A percentile compares a stretch with the other conserved stretches of the same genome.
These are phyloP conservation scores for Phytophthora brassicae DNA, from an alignment of 352 stramenopile species.

Conservation along the genomic window DNA sequence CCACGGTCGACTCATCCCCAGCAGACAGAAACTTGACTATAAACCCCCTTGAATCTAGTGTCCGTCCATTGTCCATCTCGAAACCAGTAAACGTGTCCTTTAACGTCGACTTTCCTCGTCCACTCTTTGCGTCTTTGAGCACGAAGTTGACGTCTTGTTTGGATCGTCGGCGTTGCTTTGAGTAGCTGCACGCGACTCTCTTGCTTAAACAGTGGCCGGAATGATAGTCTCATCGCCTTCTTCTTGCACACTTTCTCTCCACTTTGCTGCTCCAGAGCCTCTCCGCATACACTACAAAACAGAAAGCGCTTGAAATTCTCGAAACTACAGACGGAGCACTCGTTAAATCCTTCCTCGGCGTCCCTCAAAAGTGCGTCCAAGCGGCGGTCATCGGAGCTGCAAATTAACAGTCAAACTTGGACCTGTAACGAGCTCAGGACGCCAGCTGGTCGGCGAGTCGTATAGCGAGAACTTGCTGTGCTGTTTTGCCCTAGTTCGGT, in stretches of 20 bases:
- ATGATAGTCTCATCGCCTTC: slow-evolving; percentile 3
- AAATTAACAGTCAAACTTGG: too few species aligned
- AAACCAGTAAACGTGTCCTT: slow-evolving; percentile 38
- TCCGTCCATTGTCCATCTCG: slow-evolving; percentile 29
- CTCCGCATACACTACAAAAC: slow-evolving; percentile 46
- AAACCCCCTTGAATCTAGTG: slow-evolving; percentile 20
- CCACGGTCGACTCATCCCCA: background rate
- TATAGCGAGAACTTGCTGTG: too few species aligned
- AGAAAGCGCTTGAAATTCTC: slow-evolving; percentile 48
- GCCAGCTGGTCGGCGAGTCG: too few species aligned
- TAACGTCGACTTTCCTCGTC: slow-evolving; percentile 41
- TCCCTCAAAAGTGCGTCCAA: slow-evolving; percentile 41
- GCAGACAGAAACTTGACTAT: slow-evolving; percentile 14
- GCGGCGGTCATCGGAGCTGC: slow-evolving; percentile 32
- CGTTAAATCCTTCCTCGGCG: slow-evolving; percentile 42
- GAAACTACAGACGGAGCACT: slow-evolving; percentile 38
- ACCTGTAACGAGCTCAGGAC: too few species aligned
- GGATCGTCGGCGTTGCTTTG: slow-evolving; percentile 7
- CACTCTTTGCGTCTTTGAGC: slow-evolving; percentile 39
- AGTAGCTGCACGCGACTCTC: slow-evolving; percentile 24
- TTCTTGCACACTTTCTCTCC: slow-evolving; percentile 23
- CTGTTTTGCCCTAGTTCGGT: too few species aligned
- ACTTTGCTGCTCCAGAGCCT: slow-evolving; percentile 12
- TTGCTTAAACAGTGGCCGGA: slow-evolving; percentile 16
- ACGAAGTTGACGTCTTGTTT: slow-evolving; percentile 15